A percentile compares a stretch with the other conserved stretches of the same genome.
phyloP scores from a whole-genome alignment of 202 grass and related monocot genomes.

The Alloteropsis angusta region DNA sequence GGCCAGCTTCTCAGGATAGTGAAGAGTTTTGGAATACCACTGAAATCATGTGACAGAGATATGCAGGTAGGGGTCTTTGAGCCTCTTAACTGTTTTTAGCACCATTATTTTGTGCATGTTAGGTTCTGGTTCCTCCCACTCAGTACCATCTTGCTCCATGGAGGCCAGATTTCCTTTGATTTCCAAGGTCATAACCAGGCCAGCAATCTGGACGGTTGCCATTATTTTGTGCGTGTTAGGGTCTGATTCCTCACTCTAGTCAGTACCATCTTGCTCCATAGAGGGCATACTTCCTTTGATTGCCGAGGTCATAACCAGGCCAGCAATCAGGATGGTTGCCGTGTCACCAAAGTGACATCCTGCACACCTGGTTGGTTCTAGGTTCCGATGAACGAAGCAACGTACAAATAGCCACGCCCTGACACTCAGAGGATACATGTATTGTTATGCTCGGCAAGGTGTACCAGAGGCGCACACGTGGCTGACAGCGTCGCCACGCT shows the following conservation, averaged over 20 bases:
- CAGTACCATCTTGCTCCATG: background rate
- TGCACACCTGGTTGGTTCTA: background rate
- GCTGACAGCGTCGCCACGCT: too few species aligned
- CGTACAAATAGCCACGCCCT: background rate
- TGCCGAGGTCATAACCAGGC: background rate
- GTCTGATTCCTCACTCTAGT: background rate
- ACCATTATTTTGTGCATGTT: background rate
- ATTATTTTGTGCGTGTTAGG: background rate
- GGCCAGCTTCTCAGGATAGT: conserved; percentile 69
- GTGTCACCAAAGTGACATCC: background rate
- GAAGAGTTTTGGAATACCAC: conserved; percentile 59
- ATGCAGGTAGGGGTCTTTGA: conserved; percentile 49
- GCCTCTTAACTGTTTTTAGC: conserved; percentile 13
- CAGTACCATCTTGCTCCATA: background rate
- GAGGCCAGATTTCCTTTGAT: background rate
- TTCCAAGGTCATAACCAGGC: background rate
- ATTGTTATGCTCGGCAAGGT: too few species aligned
- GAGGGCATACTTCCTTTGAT: background rate
- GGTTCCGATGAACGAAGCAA: background rate
- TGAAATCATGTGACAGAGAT: conserved; percentile 89
- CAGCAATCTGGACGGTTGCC: background rate
- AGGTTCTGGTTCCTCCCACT: background rate
- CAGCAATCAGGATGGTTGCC: background rate
- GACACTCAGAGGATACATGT: background rate
- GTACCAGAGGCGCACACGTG: too few species aligned